These are phyloP conservation scores for Achaetomiella virescens DNA, from an alignment of 495 filamentous ascomycete species.

Conservation along the genomic window DNA sequence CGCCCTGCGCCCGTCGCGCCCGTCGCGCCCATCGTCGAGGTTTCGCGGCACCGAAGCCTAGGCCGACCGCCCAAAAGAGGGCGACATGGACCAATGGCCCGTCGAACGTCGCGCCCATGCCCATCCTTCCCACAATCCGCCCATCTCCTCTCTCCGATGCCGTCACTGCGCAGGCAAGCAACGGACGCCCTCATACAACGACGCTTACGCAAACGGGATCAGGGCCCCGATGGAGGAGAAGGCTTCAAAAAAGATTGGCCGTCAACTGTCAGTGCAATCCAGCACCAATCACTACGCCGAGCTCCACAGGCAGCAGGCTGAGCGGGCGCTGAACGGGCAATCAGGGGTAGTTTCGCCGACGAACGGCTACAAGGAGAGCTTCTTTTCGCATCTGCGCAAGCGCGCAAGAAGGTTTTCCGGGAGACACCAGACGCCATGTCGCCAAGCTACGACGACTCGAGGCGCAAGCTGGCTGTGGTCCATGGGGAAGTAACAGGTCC, in stretches of 20 bases:
- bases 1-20: constrained; percentile 56
- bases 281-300: constrained; percentile 83
- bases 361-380: constrained; percentile 78
- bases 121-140: constrained; percentile 90
- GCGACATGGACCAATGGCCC: constrained; percentile 79
- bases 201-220: constrained; percentile 32
- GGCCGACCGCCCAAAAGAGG: constrained; percentile 62
- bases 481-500: constrained; percentile 77
- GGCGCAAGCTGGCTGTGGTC: constrained; percentile 82
- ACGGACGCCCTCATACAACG: constrained; percentile 43
- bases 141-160: constrained; percentile 85
- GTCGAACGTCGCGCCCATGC: constrained; percentile 88
- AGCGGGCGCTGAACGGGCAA: constrained; percentile 82
- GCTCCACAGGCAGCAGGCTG: constrained; percentile 81
- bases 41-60: constrained; percentile 45
- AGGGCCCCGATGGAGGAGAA: constrained; percentile 53
- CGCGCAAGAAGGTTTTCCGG: constrained; percentile 89
- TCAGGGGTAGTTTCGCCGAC: constrained; percentile 57
- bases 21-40: constrained; percentile 51
- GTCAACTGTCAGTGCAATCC: constrained; percentile 95
- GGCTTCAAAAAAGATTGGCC: constrained; percentile 83
- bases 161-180: constrained; percentile 79
- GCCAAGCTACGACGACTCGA: constrained; percentile 77
- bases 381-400: constrained; percentile 96
- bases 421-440: constrained; percentile 70